phyloP scores from a whole-genome alignment of 1,139 yeast genomes.

The Debaryomycetaceae sp. region DNA sequence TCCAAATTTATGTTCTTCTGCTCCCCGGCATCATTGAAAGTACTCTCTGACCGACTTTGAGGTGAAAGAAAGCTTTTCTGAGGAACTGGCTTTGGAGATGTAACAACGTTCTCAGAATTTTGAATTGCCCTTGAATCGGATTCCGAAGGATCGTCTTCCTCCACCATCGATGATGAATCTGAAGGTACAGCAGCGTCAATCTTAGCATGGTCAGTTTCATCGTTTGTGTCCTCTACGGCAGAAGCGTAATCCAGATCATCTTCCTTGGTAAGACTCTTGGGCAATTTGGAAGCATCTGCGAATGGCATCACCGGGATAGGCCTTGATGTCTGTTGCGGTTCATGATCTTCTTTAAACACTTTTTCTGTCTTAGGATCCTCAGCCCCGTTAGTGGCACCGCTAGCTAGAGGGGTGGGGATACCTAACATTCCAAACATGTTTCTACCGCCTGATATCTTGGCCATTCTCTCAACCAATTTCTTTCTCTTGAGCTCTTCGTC shows the following conservation, averaged over 20 bases:
- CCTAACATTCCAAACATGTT: conserved; percentile 86
- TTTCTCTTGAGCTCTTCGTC: conserved; percentile 79
- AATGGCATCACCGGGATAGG: conserved; percentile 38
- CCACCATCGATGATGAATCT: conserved; percentile 28
- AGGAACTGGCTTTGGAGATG: conserved; percentile 4
- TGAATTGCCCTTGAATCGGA: conserved; percentile 10
- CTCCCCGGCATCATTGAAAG: conserved; percentile 4
- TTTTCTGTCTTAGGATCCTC: conserved; percentile 9
- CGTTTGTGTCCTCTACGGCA: conserved; percentile 5
- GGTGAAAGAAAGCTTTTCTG: background rate
- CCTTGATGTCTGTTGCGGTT: conserved; percentile 9
- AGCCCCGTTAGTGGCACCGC: conserved; percentile 18
- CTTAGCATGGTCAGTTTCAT: background rate
- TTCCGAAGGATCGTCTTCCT: conserved; percentile 26
- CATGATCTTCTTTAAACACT: conserved; percentile 9
- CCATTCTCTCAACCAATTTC: conserved; percentile 90
- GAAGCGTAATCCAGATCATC: background rate
- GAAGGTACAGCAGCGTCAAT: conserved; percentile 3
- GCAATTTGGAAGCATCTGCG: conserved; percentile 28
- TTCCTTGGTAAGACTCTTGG: conserved; percentile 1
- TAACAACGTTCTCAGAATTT: background rate
- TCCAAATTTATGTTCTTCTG: conserved; percentile 9
- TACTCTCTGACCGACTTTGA: background rate
- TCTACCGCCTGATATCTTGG: conserved; percentile 88
- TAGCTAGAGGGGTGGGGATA: conserved; percentile 39